Evolutionary conservation across 805 yeast species (phyloP).

Genomic region (Candida silvicultrix): DNA sequence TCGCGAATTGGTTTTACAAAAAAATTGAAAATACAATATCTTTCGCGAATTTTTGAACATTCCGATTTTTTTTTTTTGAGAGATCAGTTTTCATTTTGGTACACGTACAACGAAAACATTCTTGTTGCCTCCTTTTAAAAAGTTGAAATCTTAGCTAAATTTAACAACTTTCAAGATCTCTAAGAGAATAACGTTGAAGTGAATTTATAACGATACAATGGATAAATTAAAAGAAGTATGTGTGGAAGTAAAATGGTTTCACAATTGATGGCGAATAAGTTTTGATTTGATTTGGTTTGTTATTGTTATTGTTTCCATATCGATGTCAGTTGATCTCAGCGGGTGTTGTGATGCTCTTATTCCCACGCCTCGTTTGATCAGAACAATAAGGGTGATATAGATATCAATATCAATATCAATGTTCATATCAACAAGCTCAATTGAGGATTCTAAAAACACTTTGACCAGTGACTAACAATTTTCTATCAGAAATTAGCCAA

Average conservation of each 20-base stretch:
- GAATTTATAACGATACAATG: neutral
- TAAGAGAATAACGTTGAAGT: neutral
- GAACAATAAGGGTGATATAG: neutral
- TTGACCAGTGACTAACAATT: conserved; percentile 11
- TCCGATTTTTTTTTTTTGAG: neutral
- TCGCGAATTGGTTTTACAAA: neutral
- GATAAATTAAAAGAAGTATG: conserved; percentile 1
- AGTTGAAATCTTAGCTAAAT: neutral
- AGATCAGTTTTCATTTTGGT: neutral
- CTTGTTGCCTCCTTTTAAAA: conserved; percentile 1
- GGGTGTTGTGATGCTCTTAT: neutral
- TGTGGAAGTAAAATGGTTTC: neutral
- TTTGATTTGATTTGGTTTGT: neutral
- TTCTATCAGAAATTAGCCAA: conserved; percentile 67
- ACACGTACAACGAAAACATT: neutral
- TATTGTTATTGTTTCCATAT: neutral
- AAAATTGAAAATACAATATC: too few relatives aligned
- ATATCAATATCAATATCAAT: neutral
- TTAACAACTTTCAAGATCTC: neutral
- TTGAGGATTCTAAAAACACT: too few relatives aligned
- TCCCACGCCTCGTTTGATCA: neutral
- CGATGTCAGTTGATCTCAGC: neutral
- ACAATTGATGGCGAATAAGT: neutral
- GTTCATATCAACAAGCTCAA: too few relatives aligned
- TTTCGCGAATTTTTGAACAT: neutral